Evolutionary conservation across 345 rosid species (phyloP).

Genomic region (thale cress (Arabidopsis thaliana)): TAIR10.1 NC_003075.7:11775501-11776000

Average conservation of each 20-base stretch:
- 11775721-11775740: constrained; percentile 17
- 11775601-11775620: constrained; percentile 84
- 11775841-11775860: constrained; percentile 13
- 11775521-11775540: background rate
- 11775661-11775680: constrained; percentile 72
- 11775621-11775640: constrained; percentile 81
- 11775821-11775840: constrained; percentile 25
- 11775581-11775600: constrained; percentile 79
- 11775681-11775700: constrained; percentile 15
- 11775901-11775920: constrained; percentile 19
- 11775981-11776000: too few relatives aligned
- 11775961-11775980: background rate
- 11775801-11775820: constrained; percentile 24
- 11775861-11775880: constrained; percentile 13
- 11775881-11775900: constrained; percentile 14
- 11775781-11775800: constrained; percentile 9
- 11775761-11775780: constrained; percentile 45
- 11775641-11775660: constrained; percentile 88
- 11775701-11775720: background rate
- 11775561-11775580: constrained; percentile 90
- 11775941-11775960: constrained; percentile 32
- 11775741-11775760: constrained; percentile 15
- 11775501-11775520: background rate
- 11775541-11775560: constrained; percentile 83
- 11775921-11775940: background rate